A percentile compares a stretch with the other conserved stretches of the same genome.
These are phyloP conservation scores for Phytophthora foliorum DNA, from an alignment of 352 stramenopile species.

Conservation along the genomic window DNA sequence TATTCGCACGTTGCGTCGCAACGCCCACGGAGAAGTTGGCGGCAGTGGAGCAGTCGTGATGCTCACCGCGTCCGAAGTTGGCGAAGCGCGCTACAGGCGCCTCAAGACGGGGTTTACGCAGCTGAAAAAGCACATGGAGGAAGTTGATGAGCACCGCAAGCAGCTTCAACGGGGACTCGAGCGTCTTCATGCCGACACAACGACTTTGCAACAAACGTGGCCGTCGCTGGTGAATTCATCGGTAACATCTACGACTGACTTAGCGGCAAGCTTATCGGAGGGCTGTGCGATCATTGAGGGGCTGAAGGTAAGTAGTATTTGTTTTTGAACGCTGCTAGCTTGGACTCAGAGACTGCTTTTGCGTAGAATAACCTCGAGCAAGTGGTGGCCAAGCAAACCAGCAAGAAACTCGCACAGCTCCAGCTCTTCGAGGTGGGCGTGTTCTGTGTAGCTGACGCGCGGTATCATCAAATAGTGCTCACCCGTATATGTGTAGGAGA, in stretches of 20 bases:
- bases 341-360: neutral
- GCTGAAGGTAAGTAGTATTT: conserved; percentile 24
- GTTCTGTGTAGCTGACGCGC: neutral
- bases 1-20: conserved; percentile 14
- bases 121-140: conserved; percentile 44
- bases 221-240: neutral
- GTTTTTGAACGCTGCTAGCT: neutral
- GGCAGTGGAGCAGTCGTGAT: conserved; percentile 6
- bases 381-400: conserved; percentile 41
- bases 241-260: neutral
- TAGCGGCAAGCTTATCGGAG: neutral
- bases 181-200: conserved; percentile 25
- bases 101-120: conserved; percentile 39
- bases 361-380: conserved; percentile 32
- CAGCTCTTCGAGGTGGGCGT: conserved; percentile 39
- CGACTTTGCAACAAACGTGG: conserved; percentile 23
- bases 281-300: conserved; percentile 5
- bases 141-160: conserved; percentile 34
- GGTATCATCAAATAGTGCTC: neutral
- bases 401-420: conserved; percentile 45
- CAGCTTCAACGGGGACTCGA: conserved; percentile 34
- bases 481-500: conserved; percentile 24
- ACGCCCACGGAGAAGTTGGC: conserved; percentile 2
- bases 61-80: conserved; percentile 9
- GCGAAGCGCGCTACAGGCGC: conserved; percentile 47